Evolutionary conservation across 169 alveolate genomes (phyloP), one percentile per base, ranked within the genome.

Genomic region (Plasmodium blacklocki): DNA sequence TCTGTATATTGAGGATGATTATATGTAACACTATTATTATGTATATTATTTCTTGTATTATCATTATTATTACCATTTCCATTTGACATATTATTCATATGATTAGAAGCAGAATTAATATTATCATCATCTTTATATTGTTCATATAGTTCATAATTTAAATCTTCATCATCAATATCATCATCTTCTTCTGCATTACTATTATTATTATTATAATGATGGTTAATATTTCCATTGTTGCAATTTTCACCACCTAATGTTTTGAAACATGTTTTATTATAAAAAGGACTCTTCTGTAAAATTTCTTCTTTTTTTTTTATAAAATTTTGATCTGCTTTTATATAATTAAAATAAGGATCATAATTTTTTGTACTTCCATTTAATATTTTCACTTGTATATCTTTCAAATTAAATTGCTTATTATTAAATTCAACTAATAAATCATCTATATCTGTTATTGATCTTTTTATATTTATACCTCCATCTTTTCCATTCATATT

Each of bases 201-300:
- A 60, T 60, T 32, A 4, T 52, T 59, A n/a, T 43, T 12, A 12
- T 19, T 60, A 2, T 29, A 0, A 29, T 29, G 6, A 29, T 29
- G 4, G 43, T 29, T 29, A 12, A 1, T 74, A 12, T 63, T 74
- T 29, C 50, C 26, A 39, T 66, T 58, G 29, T 63, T 63, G 49
- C 64, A 50, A 11, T 70, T 70, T 6, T 47, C 14, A 14, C 76
- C 88, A 63, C 52, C 47, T 45, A 76, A 6, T 6, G 71, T 39
- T 76, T 76, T 76, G 39, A 76, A 58, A 43, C 88, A 76, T 64
- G 73, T 76, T 49, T 29, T 70, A 50, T 6, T 49, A 19, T 50
- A n/a, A 58, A 76, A 76, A 1, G 88, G 88, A 39, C 88, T 76
- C 1, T 64, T 76, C 45, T 76, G 75, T 18, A 76, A 76, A 19